Conservation (phyloP, 2,329 filamentous ascomycete genomes). For the Aureobasidium mangrovei region DNA sequence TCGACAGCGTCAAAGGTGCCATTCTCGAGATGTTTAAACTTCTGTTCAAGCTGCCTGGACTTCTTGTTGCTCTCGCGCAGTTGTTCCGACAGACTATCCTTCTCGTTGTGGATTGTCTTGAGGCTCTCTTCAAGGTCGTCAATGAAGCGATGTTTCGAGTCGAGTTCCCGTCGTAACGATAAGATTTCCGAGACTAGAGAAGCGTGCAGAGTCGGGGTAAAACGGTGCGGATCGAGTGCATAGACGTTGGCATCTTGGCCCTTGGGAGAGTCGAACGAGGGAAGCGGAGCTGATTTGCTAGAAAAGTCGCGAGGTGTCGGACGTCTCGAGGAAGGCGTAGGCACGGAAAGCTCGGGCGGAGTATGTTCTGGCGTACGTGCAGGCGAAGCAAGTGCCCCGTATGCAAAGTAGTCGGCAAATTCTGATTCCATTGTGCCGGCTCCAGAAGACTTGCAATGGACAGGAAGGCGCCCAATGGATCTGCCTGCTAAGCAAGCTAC, state of each 20-base stretch:
- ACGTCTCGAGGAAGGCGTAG: conserved; percentile 54
- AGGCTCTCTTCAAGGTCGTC: conserved; percentile 72
- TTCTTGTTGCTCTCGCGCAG: conserved; percentile 63
- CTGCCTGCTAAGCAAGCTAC: not conserved
- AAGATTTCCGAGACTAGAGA: conserved; percentile 93
- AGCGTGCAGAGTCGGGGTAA: conserved; percentile 90
- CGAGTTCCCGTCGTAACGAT: conserved; percentile 74
- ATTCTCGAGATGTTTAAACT: conserved; percentile 77
- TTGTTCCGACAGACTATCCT: conserved; percentile 58
- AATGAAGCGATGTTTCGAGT: conserved; percentile 79
- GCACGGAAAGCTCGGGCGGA: conserved; percentile 41
- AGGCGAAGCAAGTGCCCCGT: conserved; percentile 58
- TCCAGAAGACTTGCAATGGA: not conserved
- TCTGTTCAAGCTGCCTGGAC: conserved; percentile 69
- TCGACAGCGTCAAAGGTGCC: conserved; percentile 79
- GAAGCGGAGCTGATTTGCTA: conserved; percentile 51
- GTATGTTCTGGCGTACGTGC: conserved; percentile 64
- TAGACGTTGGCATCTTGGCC: conserved; percentile 55
- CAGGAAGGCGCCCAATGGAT: not conserved
- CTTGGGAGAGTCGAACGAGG: conserved; percentile 37
- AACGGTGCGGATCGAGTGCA: conserved; percentile 78
- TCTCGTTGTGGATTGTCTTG: conserved; percentile 62
- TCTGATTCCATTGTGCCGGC: conserved; percentile 20
- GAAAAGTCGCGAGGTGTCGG: conserved; percentile 51
- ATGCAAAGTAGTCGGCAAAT: conserved; percentile 41